phyloP scores from a whole-genome alignment of 1,284 basidiomycete genomes.

The Serendipita sp. region DNA sequence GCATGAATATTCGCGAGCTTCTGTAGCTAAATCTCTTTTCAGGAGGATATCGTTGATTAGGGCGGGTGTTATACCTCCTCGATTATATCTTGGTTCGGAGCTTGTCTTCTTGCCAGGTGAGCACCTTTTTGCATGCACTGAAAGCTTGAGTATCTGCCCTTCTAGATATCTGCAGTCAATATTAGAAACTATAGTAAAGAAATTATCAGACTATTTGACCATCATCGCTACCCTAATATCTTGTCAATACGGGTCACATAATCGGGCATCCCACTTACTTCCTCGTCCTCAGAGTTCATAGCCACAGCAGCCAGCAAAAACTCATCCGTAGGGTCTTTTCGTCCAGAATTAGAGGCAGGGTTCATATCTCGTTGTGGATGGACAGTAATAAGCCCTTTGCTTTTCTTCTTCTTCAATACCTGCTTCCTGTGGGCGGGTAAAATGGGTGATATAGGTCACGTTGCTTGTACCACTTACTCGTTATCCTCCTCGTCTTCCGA shows the following conservation, averaged over 20 bases:
- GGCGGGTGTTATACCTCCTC: conserved; percentile 26
- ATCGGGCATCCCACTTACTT: neutral
- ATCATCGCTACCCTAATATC: neutral
- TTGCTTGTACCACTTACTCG: neutral
- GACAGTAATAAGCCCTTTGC: neutral
- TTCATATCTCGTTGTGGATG: neutral
- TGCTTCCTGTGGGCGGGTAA: neutral
- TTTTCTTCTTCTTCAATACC: neutral
- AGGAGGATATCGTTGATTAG: neutral
- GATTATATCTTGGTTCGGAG: conserved; percentile 51
- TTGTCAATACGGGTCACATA: conserved; percentile 9
- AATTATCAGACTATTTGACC: conserved; percentile 13
- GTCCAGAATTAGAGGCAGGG: neutral
- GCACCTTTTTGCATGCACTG: conserved; percentile 39
- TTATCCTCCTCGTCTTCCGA: neutral
- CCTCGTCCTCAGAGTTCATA: neutral
- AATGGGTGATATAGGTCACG: neutral
- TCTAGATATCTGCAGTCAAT: neutral
- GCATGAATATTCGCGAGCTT: conserved; percentile 48
- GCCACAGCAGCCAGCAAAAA: too few species aligned
- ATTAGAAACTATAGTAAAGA: conserved; percentile 14
- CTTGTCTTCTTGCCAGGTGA: conserved; percentile 18
- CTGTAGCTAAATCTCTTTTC: conserved; percentile 32
- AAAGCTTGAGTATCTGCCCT: conserved; percentile 31
- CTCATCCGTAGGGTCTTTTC: neutral